Percentiles rank a stretch among this genome's conserved stretches.
phyloP scores from a whole-genome alignment of 768 basidiomycete genomes.

The Agrocybe chaxingu region DNA sequence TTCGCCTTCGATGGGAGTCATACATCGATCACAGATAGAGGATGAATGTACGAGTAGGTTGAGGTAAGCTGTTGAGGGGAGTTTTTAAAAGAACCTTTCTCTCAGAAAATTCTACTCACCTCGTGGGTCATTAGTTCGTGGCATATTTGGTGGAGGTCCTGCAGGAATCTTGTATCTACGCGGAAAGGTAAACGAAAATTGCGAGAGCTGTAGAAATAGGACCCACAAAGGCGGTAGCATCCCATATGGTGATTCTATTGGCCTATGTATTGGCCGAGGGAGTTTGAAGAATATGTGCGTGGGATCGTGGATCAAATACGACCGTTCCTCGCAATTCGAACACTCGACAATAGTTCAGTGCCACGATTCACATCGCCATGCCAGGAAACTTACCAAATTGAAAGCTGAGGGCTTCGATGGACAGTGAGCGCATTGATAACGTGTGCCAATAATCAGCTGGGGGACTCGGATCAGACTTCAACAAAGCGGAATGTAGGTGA shows the following conservation, averaged over 20 bases:
- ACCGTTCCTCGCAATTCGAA: slow-evolving; percentile 70
- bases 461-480: not conserved
- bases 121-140: slow-evolving; percentile 46
- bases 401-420: slow-evolving; percentile 68
- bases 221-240: slow-evolving; percentile 70
- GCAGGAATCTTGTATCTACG: slow-evolving; percentile 62
- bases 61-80: slow-evolving; percentile 52
- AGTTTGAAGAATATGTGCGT: slow-evolving; percentile 89
- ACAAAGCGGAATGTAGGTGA: not conserved
- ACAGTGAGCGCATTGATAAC: slow-evolving; percentile 92
- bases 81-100: not conserved
- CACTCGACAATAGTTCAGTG: slow-evolving; percentile 48
- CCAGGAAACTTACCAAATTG: slow-evolving; percentile 56
- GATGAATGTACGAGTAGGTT: slow-evolving; percentile 53
- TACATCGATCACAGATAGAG: slow-evolving; percentile 85
- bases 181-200: slow-evolving; percentile 7
- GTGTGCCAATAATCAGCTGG: slow-evolving; percentile 70
- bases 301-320: slow-evolving; percentile 79
- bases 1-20: slow-evolving; percentile 75
- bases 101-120: slow-evolving; percentile 33
- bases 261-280: slow-evolving; percentile 69
- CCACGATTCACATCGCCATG: not conserved
- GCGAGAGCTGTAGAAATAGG: not conserved
- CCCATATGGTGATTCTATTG: slow-evolving; percentile 45
- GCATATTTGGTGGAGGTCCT: slow-evolving; percentile 45